Evolutionary conservation across 2,329 filamentous ascomycete species (phyloP).

Genomic region (Cercospora sp.): DNA sequence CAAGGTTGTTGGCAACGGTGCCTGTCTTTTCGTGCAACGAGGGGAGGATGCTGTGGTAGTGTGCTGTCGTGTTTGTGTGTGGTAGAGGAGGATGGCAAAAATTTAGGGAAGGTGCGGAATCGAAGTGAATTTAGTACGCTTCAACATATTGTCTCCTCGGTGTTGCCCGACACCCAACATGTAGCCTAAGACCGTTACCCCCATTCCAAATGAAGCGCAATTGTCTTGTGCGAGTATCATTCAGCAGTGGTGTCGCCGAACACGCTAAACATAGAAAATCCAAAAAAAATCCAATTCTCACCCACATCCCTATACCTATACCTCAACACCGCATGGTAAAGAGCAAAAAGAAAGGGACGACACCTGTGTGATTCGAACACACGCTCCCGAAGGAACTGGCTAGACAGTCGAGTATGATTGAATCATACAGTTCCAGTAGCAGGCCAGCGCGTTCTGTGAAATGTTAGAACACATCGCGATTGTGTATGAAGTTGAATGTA

Average conservation of each 20-base stretch:
- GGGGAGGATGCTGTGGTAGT: not conserved
- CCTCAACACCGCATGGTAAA: too few relatives aligned
- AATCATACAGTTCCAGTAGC: constrained; percentile 16
- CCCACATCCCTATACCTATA: too few relatives aligned
- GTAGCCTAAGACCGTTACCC: not conserved
- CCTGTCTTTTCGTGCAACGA: not conserved
- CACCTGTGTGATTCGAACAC: constrained; percentile 22
- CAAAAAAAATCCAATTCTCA: too few relatives aligned
- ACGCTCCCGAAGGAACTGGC: constrained; percentile 21
- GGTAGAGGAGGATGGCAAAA: too few relatives aligned
- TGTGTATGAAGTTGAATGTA: not conserved
- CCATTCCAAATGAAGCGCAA: not conserved
- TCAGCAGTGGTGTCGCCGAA: not conserved
- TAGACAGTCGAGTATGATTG: constrained; percentile 11
- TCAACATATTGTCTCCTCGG: not conserved
- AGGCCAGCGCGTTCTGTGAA: constrained; percentile 20
- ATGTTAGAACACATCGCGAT: not conserved
- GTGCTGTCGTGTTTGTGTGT: not conserved
- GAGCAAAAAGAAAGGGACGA: too few relatives aligned
- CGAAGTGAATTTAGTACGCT: not conserved
- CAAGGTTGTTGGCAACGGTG: not conserved
- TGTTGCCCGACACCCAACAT: not conserved
- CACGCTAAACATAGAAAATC: too few relatives aligned
- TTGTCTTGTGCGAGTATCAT: not conserved
- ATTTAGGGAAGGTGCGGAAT: not conserved